Evolutionary conservation across 371 early-diverging fungal species (phyloP), one percentile per base, ranked within the genome.

Genomic region (Mucor plumbeus): DNA sequence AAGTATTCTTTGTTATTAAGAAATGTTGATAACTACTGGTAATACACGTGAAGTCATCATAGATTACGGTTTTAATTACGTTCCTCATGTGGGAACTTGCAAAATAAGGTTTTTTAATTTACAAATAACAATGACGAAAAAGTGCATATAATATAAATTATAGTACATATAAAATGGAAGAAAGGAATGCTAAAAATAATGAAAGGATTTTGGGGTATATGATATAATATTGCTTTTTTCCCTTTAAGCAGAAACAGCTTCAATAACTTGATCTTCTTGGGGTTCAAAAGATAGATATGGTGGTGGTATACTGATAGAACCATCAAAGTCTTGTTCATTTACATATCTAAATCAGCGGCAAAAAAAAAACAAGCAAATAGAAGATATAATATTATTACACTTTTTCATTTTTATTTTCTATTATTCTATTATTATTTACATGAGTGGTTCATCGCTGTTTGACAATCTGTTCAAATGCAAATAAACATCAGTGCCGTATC

Each of bases 401-500:
- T 21, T 21, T n/a, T 63, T 38, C 35, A 38, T 50, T 63, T 40
- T 53, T 26, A 9, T 48, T 1, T 17, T 61, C 21, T 44, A n/a
- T 14, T 48, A 26, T 6, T 38, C 53, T 53, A 38, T 38, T 40
- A 33, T 54, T 71, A 65, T 66, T 77, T 64, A 82, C 76, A 82
- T 77, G 41, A 97, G 83, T 2, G 96, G 96, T 81, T 97, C 97
- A 65, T 94, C 94, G 76, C 90, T 92, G 80, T 96, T 93, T 56
- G 92, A 91, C 53, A 97, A 86, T 43, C 97, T 86, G 61, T 92
- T 92, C 53, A 98, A 85, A 78, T 97, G 98, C 48, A 98, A 78
- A 73, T 98, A 98, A 5, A 94, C 96, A 76, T 98, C 98, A 17
- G 97, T 98, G 41, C 96, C 95, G 66, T 91, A 93, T 53, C 90